Base-by-base conservation (phyloP, 441 rosid genomes). In the Bocquillonia castaneifolia region DNA sequence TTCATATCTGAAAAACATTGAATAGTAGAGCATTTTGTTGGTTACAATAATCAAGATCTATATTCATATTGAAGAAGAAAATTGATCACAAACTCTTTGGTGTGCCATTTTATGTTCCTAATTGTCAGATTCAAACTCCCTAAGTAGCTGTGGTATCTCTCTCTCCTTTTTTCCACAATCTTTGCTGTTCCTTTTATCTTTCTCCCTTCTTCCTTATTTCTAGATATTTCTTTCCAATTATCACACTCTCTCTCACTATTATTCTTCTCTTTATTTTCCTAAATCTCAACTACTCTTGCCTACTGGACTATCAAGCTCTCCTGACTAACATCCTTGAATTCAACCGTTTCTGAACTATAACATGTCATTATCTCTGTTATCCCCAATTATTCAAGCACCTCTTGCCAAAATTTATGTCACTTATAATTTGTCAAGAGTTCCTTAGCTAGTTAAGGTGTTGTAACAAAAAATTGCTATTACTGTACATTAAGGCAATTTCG, bases 1-100 rank as follows among this genome's bases (percentile, higher is more conserved):
- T 94, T 94, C 98, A 94, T 92, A 79, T 94, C 98, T 94, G 70
- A 71, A 74, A 70, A 66, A 40, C 40, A 69, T 55, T 36, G 37
- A 72, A 70, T 28, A 34, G 47, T 48, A 13, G 25, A 54, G 3
- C 6, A 54, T 22, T n/a, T 14, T 68, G 36, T 58, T 58, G 32
- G 26, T 58, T 8, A 59, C 26, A 66, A 7, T 20, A 45, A 17
- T 13, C 17, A 36, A 53, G 8, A 18, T 2, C 37, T 64, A n/a
- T 18, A 25, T 31, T 1, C 26, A 28, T 6, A 4, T 31, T 20
- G 1, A 31, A 10, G 20, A 39, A 40, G 40, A 9, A 72, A 60
- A 29, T 15, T 52, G 4, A 60, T 66, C 14, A 45, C 10, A 14
- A 20, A 42, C 9, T 34, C n/a, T n/a, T n/a, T n/a, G n/a, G n/a